A percentile compares a stretch with the other conserved stretches of the same genome.
These are phyloP conservation scores for Pholiota molesta DNA, from an alignment of 768 basidiomycete genomes.

Conservation along the genomic window DNA sequence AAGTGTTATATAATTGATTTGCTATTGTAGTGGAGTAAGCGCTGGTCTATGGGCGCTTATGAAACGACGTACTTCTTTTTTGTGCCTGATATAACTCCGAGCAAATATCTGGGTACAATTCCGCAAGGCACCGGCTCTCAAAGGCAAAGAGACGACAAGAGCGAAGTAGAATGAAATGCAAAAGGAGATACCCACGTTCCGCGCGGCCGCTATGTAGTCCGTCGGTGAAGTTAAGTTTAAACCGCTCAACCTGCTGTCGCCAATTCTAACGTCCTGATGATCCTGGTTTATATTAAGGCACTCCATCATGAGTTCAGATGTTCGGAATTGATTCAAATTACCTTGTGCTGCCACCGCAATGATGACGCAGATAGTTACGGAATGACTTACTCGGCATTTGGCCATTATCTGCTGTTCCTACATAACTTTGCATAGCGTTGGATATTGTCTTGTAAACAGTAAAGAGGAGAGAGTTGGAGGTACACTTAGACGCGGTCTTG, in stretches of 20 bases:
- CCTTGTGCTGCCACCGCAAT: neutral
- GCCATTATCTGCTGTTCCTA: neutral
- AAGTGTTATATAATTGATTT: neutral
- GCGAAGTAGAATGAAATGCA: slow-evolving; percentile 1
- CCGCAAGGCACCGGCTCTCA: neutral
- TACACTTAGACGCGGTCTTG: neutral
- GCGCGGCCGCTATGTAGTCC: neutral
- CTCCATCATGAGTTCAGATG: neutral
- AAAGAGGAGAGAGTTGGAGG: neutral
- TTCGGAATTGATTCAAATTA: neutral
- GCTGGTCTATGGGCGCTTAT: neutral
- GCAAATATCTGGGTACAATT: neutral
- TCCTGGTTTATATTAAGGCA: neutral
- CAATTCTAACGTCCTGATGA: neutral
- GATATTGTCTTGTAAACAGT: neutral
- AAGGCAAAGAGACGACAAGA: neutral
- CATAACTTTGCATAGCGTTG: neutral
- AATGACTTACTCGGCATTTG: neutral
- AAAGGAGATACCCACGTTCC: neutral
- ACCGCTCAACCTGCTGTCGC: neutral
- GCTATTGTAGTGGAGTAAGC: neutral
- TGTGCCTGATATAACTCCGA: neutral
- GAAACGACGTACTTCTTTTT: neutral
- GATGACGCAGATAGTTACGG: neutral
- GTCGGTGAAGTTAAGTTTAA: neutral